Conservation (phyloP, 257 asterid species). For the Solanum corneliomulleri region DNA sequence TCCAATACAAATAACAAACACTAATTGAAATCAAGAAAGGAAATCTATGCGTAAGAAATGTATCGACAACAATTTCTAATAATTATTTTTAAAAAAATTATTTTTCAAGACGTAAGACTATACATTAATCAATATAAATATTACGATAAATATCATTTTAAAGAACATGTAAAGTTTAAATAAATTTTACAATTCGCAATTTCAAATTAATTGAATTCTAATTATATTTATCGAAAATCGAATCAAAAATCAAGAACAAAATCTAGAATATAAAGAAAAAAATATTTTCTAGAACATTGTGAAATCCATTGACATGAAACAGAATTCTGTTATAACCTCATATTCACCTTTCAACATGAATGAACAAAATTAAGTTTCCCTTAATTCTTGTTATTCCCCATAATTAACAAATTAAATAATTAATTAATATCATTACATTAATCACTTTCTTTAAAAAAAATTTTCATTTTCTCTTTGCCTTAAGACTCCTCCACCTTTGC, state of each 20-base stretch:
- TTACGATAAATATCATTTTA: too few relatives aligned
- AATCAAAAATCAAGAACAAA: too few relatives aligned
- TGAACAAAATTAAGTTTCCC: neutral
- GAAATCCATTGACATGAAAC: neutral
- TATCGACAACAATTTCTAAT: too few relatives aligned
- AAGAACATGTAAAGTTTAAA: too few relatives aligned
- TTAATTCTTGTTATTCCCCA: neutral
- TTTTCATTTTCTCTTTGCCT: neutral
- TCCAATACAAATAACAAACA: too few relatives aligned
- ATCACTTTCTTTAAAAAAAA: neutral
- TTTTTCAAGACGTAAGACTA: neutral
- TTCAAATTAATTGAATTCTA: too few relatives aligned
- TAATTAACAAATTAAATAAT: neutral
- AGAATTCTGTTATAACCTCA: neutral
- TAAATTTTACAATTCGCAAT: fast-evolving
- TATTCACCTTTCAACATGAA: neutral
- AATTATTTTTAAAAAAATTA: too few relatives aligned
- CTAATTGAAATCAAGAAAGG: too few relatives aligned
- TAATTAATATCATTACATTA: neutral
- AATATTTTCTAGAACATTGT: neutral
- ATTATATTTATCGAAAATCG: too few relatives aligned
- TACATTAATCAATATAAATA: neutral
- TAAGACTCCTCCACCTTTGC: neutral
- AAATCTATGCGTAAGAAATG: too few relatives aligned
- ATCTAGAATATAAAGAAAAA: neutral